A percentile compares a stretch with the other conserved stretches of the same genome.
These are phyloP conservation scores for Fusarium sp. DNA, from an alignment of 2,329 filamentous ascomycete genomes.

Conservation along the genomic window DNA sequence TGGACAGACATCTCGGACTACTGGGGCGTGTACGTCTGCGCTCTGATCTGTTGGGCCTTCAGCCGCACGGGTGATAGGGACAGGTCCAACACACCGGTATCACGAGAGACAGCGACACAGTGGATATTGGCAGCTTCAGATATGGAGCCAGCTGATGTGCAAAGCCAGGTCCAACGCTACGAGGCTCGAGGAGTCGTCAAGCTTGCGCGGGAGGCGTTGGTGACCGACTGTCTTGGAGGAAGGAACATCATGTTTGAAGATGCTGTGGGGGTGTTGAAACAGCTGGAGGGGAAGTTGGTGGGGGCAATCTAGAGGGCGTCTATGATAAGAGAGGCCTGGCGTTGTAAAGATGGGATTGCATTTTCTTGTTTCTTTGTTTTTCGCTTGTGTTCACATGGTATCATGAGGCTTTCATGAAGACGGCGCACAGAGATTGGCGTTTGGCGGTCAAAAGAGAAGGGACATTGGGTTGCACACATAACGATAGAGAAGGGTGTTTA, in stretches of 20 bases:
- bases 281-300: constrained; percentile 59
- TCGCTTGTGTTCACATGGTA: not conserved
- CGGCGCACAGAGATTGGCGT: constrained; percentile 16
- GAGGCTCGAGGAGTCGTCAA: constrained; percentile 61
- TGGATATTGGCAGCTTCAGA: constrained; percentile 58
- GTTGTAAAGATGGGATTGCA: not conserved
- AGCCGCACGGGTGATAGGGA: constrained; percentile 50
- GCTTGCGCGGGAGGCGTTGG: constrained; percentile 60
- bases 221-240: constrained; percentile 61
- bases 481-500: constrained; percentile 3
- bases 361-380: constrained; percentile 2
- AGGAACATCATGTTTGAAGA: constrained; percentile 65
- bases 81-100: constrained; percentile 33
- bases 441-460: constrained; percentile 22
- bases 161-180: constrained; percentile 53
- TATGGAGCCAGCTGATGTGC: constrained; percentile 54
- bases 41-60: constrained; percentile 71
- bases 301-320: constrained; percentile 43
- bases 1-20: constrained; percentile 61
- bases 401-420: constrained; percentile 16
- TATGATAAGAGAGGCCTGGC: not conserved
- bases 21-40: constrained; percentile 68
- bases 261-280: constrained; percentile 64
- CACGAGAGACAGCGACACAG: constrained; percentile 45
- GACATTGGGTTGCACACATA: constrained; percentile 3